A percentile compares a stretch with the other conserved stretches of the same genome.
Evolutionary conservation across 2,329 filamentous ascomycete genomes (phyloP).

Genomic region (Calonectria fujianensis): DNA sequence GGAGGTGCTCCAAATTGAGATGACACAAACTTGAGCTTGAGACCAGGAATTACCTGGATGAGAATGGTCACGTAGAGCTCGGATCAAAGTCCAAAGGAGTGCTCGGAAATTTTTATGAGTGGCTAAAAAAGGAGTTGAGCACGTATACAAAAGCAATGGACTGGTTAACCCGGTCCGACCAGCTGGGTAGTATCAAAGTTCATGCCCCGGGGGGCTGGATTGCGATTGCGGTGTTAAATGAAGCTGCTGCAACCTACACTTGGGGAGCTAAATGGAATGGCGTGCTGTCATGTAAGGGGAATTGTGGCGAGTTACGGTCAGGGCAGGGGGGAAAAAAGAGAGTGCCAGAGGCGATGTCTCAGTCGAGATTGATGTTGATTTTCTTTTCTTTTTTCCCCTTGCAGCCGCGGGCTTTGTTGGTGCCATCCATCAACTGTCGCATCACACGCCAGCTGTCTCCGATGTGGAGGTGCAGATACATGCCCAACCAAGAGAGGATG

Average conservation of each 20-base stretch:
- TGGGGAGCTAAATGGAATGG: conserved; percentile 1
- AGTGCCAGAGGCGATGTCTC: conserved; percentile 7
- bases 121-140: neutral
- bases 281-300: conserved; percentile 19
- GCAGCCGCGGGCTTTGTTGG: conserved; percentile 9
- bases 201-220: conserved; percentile 28
- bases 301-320: neutral
- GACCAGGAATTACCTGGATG: neutral
- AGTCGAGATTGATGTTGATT: conserved; percentile 5
- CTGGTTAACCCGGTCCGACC: neutral
- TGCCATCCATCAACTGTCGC: conserved; percentile 8
- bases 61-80: conserved; percentile 8
- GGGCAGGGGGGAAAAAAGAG: neutral
- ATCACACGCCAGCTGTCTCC: conserved; percentile 27
- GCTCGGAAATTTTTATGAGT: neutral
- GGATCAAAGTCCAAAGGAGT: conserved; percentile 8
- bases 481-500: conserved; percentile 10
- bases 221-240: conserved; percentile 5
- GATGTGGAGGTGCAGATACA: conserved; percentile 21
- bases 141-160: neutral
- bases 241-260: conserved; percentile 6
- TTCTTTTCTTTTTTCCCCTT: conserved; percentile 27
- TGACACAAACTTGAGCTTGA: neutral
- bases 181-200: conserved; percentile 38
- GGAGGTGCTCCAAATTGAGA: neutral